Percentiles rank a stretch among this genome's conserved stretches.
These are phyloP conservation scores for Rhizopus delemar DNA, from an alignment of 371 early-diverging fungal genomes.

Conservation along the genomic window DNA sequence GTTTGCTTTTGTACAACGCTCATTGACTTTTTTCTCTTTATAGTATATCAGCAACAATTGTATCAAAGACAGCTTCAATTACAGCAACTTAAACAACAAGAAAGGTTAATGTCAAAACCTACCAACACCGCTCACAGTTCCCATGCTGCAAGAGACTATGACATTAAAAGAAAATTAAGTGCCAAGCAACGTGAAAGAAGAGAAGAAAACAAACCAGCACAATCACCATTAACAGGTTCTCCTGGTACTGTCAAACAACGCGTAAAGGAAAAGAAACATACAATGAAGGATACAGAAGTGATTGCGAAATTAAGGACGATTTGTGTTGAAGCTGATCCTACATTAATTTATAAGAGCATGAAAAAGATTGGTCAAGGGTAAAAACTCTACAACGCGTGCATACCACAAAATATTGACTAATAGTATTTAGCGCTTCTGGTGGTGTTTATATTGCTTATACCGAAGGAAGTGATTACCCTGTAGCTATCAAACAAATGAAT, in stretches of 20 bases:
- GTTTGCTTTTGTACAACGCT: too few species aligned
- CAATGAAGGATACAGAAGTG: conserved; percentile 69
- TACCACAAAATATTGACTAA: neutral
- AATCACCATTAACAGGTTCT: conserved; percentile 38
- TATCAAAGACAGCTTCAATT: conserved; percentile 17
- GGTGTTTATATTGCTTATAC: conserved; percentile 89
- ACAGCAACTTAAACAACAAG: conserved; percentile 18
- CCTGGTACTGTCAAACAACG: conserved; percentile 51
- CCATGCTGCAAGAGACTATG: conserved; percentile 50
- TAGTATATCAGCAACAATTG: conserved; percentile 30
- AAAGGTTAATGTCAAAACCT: conserved; percentile 7
- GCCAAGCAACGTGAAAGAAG: conserved; percentile 53
- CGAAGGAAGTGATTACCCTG: conserved; percentile 59
- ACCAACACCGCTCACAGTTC: conserved; percentile 20
- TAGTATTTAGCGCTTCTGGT: conserved; percentile 78
- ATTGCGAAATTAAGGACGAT: conserved; percentile 84
- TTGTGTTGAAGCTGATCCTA: conserved; percentile 88
- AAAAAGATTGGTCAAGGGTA: neutral
- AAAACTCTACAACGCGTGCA: neutral
- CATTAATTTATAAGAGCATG: neutral
- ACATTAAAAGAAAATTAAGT: conserved; percentile 49
- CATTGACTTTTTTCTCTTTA: neutral
- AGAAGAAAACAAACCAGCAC: conserved; percentile 38
- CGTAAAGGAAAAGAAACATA: conserved; percentile 45
- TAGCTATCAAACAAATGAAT: conserved; percentile 97